Base-by-base conservation (phyloP, 768 basidiomycete genomes). In the Tricholoma furcatifolium region DNA sequence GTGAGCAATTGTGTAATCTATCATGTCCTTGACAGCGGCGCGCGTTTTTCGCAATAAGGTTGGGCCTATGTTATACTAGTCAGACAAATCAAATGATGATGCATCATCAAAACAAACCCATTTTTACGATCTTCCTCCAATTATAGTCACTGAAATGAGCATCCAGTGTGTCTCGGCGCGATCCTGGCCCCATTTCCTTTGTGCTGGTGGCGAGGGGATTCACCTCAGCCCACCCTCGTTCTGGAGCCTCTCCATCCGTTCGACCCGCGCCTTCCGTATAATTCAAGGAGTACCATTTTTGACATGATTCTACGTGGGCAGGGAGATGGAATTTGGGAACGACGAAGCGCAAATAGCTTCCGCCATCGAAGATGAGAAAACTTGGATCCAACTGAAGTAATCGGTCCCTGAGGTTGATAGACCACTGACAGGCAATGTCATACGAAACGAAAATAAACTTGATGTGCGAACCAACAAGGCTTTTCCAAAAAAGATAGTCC, bases 301-400 rank as follows among this genome's bases (percentile, higher is more conserved):
- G 21, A 24, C 50, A 51, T 3, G 7, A 2, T 5, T 18, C 20
- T 6, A 51, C 34, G 20, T 51, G 50, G 6, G 43, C 50, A 3
- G 17, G 39, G 15, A 50, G 49, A 34, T 50, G 49, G 6, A 67
- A 67, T 23, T 68, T 66, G 0, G 66, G 68, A 2, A 67, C 57
- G 11, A 60, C 51, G 47, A 60, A 67, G 18, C 45, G 21, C 20
- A 60, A 34, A 36, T 42, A 43, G 14, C 39, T 18, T 3, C 39
- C 15, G 35, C 43, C 35, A 5, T 45, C 14, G 6, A 36, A 51
- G 4, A 43, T 27, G 10, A 46, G 20, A 17, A 32, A 47, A 18
- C n/a, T 30, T 21, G 35, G 41, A 32, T 54, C 35, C 6, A 61
- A 23, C 2, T 41, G 17, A 36, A 42, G 23, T 48, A 62, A 34